A percentile compares a stretch with the other conserved stretches of the same genome.
These are phyloP conservation scores for Colletotrichum salicis DNA, from an alignment of 2,329 filamentous ascomycete species.

Conservation along the genomic window DNA sequence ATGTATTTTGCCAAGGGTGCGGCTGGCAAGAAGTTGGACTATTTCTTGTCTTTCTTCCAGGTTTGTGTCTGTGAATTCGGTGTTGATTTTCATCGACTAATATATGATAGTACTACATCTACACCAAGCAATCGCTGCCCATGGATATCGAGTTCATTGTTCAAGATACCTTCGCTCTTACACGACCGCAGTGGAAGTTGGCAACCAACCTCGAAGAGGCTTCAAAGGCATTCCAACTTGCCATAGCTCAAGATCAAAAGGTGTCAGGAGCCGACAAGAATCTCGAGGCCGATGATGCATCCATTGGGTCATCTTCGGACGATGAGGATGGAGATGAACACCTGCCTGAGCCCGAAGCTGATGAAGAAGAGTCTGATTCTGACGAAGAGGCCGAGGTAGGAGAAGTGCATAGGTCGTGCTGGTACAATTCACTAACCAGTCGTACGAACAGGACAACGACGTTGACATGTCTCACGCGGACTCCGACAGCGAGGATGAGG, in stretches of 20 bases:
- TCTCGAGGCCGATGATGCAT: slow-evolving; percentile 77
- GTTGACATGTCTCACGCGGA: slow-evolving; percentile 62
- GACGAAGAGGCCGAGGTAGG: slow-evolving; percentile 21
- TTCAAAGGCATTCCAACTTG: slow-evolving; percentile 82
- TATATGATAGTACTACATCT: slow-evolving; percentile 82
- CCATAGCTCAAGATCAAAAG: slow-evolving; percentile 91
- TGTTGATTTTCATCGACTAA: background rate
- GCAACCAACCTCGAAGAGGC: slow-evolving; percentile 85
- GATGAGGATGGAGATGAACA: slow-evolving; percentile 78
- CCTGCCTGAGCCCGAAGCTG: slow-evolving; percentile 68
- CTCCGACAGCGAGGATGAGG: slow-evolving; percentile 82
- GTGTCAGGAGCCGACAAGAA: slow-evolving; percentile 76
- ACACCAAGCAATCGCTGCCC: slow-evolving; percentile 86
- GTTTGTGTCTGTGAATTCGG: slow-evolving; percentile 48
- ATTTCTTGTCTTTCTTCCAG: slow-evolving; percentile 96
- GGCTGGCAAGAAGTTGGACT: slow-evolving; percentile 96
- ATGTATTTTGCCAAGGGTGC: slow-evolving; percentile 95
- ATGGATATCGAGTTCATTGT: slow-evolving; percentile 99
- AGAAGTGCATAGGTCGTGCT: slow-evolving; percentile 33
- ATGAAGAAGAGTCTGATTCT: slow-evolving; percentile 59
- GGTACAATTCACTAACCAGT: slow-evolving; percentile 1
- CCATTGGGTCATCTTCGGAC: slow-evolving; percentile 77
- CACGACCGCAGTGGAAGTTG: slow-evolving; percentile 93
- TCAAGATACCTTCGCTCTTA: slow-evolving; percentile 87
- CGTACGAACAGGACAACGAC: slow-evolving; percentile 57